Conservation (phyloP, 768 basidiomycete species). For the Paxillus rubicundulus region DNA sequence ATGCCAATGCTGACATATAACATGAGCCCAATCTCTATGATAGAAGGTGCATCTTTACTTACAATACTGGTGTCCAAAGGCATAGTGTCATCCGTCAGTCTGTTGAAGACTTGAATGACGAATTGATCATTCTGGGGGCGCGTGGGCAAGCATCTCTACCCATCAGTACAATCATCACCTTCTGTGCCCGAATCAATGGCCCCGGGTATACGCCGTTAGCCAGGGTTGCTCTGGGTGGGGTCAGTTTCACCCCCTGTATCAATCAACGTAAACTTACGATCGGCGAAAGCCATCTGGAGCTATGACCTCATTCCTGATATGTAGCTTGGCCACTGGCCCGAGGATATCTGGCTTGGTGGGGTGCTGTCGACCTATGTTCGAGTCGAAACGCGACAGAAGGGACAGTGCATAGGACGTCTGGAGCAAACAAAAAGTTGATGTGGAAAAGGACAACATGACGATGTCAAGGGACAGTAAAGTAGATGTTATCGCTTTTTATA, state of each 20-base stretch:
- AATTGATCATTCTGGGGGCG: constrained; percentile 34
- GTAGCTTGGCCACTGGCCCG: constrained; percentile 21
- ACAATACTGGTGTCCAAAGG: constrained; percentile 41
- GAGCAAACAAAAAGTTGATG: constrained; percentile 12
- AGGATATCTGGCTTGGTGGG: background rate
- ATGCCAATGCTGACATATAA: constrained; percentile 22
- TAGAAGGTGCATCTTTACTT: constrained; percentile 8
- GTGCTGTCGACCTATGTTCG: background rate
- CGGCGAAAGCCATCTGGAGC: constrained; percentile 44
- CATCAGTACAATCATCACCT: constrained; percentile 17
- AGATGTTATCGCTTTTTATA: too few relatives aligned
- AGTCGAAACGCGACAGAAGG: background rate
- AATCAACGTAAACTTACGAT: constrained; percentile 21
- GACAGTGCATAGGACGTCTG: constrained; percentile 3
- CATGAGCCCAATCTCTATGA: constrained; percentile 19
- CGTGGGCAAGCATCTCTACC: background rate
- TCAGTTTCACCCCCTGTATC: background rate
- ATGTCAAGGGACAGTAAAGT: background rate
- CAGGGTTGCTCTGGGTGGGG: constrained; percentile 32
- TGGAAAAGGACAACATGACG: constrained; percentile 4
- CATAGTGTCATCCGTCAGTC: constrained; percentile 46
- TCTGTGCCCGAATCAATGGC: constrained; percentile 40
- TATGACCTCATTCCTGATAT: constrained; percentile 37
- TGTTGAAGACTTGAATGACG: constrained; percentile 41
- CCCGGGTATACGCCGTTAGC: constrained; percentile 43